A percentile compares a stretch with the other conserved stretches of the same genome.
phyloP scores from a whole-genome alignment of 2,329 filamentous ascomycete genomes.

The Trichoderma guizhouense region DNA sequence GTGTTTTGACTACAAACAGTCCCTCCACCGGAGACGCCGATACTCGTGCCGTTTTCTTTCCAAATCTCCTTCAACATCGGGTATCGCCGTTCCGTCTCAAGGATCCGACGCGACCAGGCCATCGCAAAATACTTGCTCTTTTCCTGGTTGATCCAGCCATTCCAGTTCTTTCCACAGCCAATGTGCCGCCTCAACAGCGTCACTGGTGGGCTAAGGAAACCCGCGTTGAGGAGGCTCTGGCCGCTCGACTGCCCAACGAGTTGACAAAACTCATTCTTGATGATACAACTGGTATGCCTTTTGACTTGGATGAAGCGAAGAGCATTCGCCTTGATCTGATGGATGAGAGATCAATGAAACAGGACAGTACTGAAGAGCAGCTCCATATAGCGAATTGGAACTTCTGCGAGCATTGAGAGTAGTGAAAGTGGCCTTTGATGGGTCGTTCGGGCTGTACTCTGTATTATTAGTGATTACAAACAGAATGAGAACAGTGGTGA shows the following conservation, averaged over 20 bases:
- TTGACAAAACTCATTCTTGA: slow-evolving; percentile 24
- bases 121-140: slow-evolving; percentile 57
- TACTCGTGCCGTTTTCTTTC: slow-evolving; percentile 53
- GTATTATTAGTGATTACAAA: neutral
- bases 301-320: slow-evolving; percentile 25
- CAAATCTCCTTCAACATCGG: slow-evolving; percentile 51
- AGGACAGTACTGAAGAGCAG: neutral
- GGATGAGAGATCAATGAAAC: slow-evolving; percentile 25
- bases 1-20: slow-evolving; percentile 50
- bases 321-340: slow-evolving; percentile 27
- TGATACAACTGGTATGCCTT: slow-evolving; percentile 23
- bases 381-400: slow-evolving; percentile 18
- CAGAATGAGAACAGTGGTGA: neutral
- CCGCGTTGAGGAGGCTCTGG: neutral
- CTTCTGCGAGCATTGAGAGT: slow-evolving; percentile 28
- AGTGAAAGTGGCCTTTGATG: neutral
- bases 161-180: slow-evolving; percentile 42
- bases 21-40: slow-evolving; percentile 24
- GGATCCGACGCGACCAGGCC: slow-evolving; percentile 51
- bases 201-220: slow-evolving; percentile 33
- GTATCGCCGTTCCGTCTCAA: slow-evolving; percentile 50
- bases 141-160: slow-evolving; percentile 58
- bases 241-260: slow-evolving; percentile 22
- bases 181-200: slow-evolving; percentile 43
- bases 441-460: neutral